A percentile compares a stretch with the other conserved stretches of the same genome.
Conservation (phyloP, 2,329 filamentous ascomycete species). For the Botrytis fragariae region DNA sequence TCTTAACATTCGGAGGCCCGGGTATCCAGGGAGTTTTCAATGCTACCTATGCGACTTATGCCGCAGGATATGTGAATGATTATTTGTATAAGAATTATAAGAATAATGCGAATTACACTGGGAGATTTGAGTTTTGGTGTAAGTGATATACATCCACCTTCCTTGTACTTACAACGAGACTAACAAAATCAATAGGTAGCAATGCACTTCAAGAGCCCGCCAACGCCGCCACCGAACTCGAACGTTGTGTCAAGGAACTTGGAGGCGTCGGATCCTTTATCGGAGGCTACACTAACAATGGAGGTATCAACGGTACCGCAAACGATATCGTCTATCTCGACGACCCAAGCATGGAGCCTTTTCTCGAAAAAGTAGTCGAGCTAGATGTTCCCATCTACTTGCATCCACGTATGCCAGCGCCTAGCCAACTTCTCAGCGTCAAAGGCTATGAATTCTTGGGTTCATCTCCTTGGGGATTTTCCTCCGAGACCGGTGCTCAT, state of each 20-base stretch:
- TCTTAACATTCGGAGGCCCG: conserved; percentile 23
- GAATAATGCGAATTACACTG: conserved; percentile 22
- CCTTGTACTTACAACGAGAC: neutral
- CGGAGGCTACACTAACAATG: conserved; percentile 40
- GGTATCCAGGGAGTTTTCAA: conserved; percentile 32
- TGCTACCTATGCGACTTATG: conserved; percentile 20
- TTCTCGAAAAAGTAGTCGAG: conserved; percentile 40
- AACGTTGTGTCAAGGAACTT: conserved; percentile 36
- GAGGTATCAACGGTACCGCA: conserved; percentile 26
- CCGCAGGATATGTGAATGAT: conserved; percentile 27
- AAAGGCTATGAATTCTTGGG: conserved; percentile 38
- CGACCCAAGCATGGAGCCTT: conserved; percentile 40
- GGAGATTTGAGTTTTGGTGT: conserved; percentile 30
- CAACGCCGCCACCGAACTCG: conserved; percentile 26
- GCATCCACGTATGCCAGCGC: conserved; percentile 37
- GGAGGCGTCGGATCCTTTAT: conserved; percentile 47
- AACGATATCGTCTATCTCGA: conserved; percentile 33
- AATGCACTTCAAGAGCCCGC: conserved; percentile 27
- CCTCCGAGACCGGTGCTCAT: conserved; percentile 41
- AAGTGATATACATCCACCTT: neutral
- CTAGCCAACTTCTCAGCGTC: conserved; percentile 35
- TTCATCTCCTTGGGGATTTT: conserved; percentile 49
- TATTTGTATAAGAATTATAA: conserved; percentile 24
- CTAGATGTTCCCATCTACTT: conserved; percentile 45
- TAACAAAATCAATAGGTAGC: neutral